These are phyloP conservation scores for Xylaria palmicola DNA, from an alignment of 495 filamentous ascomycete species.

Conservation along the genomic window DNA sequence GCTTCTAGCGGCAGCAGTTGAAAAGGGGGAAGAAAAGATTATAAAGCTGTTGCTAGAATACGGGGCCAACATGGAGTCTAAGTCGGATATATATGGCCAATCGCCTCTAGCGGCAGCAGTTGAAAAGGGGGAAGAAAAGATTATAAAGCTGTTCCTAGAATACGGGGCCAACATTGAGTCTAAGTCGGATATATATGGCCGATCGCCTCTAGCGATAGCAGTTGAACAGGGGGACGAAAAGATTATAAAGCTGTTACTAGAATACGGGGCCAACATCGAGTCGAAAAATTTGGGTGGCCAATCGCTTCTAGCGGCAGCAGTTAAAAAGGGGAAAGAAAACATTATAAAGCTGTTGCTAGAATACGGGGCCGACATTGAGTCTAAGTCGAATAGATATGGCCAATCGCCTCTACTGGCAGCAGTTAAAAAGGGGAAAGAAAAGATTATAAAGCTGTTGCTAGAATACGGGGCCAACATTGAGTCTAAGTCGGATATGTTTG, in stretches of 20 bases:
- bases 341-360: background rate
- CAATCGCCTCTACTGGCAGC: background rate
- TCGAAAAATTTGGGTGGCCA: conserved; percentile 11
- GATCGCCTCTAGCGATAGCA: background rate
- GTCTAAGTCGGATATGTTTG: background rate
- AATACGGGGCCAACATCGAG: background rate
- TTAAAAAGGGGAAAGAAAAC: background rate
- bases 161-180: background rate
- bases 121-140: background rate
- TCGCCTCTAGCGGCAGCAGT: background rate
- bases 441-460: background rate
- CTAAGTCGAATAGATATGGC: background rate
- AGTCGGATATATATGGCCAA: background rate
- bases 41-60: background rate
- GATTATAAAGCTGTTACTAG: background rate
- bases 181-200: background rate
- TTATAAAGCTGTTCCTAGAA: background rate
- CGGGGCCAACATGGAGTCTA: conserved; percentile 15
- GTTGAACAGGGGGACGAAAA: background rate
- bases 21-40: background rate
- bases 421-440: background rate
- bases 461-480: background rate
- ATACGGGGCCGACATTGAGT: background rate
- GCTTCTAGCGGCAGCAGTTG: background rate
- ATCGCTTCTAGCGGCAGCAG: background rate